These are phyloP conservation scores for Zymoseptoria ardabiliae DNA, from an alignment of 2,329 filamentous ascomycete species.

Conservation along the genomic window DNA sequence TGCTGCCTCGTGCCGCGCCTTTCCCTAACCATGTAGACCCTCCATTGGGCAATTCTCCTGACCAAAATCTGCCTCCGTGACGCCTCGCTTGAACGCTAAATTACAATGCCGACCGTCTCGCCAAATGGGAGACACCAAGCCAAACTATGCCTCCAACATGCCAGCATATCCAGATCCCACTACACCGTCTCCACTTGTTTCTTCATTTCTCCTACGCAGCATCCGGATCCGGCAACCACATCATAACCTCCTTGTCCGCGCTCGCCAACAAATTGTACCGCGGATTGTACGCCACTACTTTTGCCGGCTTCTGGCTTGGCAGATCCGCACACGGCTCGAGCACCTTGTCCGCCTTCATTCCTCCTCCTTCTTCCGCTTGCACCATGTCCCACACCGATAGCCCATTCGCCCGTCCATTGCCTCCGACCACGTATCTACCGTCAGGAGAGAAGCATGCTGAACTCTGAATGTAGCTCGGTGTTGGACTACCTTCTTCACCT, in stretches of 20 bases:
- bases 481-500: conserved; percentile 38
- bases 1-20: not conserved
- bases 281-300: conserved; percentile 80
- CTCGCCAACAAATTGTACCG: conserved; percentile 86
- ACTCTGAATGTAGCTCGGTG: conserved; percentile 47
- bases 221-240: conserved; percentile 44
- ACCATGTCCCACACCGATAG: conserved; percentile 75
- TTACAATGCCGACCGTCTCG: not conserved
- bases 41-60: not conserved
- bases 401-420: conserved; percentile 57
- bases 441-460: conserved; percentile 88
- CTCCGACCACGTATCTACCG: conserved; percentile 79
- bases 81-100: conserved; percentile 5
- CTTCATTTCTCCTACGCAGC: not conserved
- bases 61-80: not conserved
- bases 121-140: no score
- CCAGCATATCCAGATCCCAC: not conserved
- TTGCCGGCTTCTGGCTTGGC: conserved; percentile 58
- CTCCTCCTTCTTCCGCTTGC: conserved; percentile 44
- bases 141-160: no score
- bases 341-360: conserved; percentile 46
- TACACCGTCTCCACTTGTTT: not conserved
- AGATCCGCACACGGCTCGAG: conserved; percentile 58
- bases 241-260: conserved; percentile 67
- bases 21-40: not conserved